phyloP scores from a whole-genome alignment of 805 yeast species.

The Starmerella davenportii region DNA sequence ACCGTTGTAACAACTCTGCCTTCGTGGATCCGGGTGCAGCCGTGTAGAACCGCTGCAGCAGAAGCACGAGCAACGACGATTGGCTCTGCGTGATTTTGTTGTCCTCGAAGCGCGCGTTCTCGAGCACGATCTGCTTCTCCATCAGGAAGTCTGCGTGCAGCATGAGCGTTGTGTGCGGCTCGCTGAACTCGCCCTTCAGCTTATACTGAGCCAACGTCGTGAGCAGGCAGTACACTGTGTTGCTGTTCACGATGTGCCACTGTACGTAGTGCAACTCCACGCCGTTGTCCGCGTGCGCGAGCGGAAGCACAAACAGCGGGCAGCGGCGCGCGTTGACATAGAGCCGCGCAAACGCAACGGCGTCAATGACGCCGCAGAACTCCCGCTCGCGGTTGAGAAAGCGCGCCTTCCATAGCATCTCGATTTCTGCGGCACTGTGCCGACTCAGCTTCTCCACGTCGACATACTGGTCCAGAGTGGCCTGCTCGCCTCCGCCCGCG shows the following conservation, averaged over 20 bases:
- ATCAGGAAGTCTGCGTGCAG: conserved; percentile 61
- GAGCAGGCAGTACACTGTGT: conserved; percentile 73
- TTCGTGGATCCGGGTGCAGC: conserved; percentile 25
- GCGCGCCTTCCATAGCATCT: conserved; percentile 75
- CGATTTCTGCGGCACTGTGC: conserved; percentile 46
- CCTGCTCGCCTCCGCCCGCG: conserved; percentile 24
- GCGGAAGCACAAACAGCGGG: conserved; percentile 77
- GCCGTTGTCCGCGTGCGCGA: conserved; percentile 39
- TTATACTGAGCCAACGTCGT: conserved; percentile 86
- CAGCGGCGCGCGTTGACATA: conserved; percentile 47
- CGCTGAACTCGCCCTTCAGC: conserved; percentile 75
- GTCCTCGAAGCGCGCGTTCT: conserved; percentile 68
- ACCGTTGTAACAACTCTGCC: conserved; percentile 43
- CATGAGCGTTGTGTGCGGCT: conserved; percentile 82
- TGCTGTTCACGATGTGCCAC: conserved; percentile 75
- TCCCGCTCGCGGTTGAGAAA: conserved; percentile 43
- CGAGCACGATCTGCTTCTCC: conserved; percentile 47
- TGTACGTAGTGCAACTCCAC: conserved; percentile 78
- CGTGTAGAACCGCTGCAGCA: conserved; percentile 38
- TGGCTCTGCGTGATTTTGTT: conserved; percentile 50
- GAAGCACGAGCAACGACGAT: conserved; percentile 44
- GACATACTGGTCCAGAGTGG: conserved; percentile 52
- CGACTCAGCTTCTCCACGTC: conserved; percentile 46
- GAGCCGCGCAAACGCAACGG: conserved; percentile 43
- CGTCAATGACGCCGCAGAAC: conserved; percentile 46